A percentile compares a stretch with the other conserved stretches of the same genome.
Evolutionary conservation across 805 yeast species (phyloP).

Genomic region (Suhomyces vadensis): DNA sequence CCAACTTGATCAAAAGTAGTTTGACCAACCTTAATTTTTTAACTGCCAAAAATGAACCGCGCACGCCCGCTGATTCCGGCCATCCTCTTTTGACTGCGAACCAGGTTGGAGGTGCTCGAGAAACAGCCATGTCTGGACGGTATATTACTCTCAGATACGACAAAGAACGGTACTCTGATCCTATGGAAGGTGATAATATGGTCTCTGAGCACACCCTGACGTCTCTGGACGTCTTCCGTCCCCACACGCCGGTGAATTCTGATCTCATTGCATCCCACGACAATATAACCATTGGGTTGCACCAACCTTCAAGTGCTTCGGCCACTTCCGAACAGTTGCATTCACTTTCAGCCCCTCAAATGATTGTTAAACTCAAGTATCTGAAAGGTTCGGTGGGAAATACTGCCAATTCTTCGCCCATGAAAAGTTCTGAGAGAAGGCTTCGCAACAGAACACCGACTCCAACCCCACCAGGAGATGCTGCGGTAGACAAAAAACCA

Average conservation of each 20-base stretch:
- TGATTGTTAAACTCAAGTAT: neutral
- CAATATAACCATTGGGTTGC: neutral
- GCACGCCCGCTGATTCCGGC: conserved; percentile 4
- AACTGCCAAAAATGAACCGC: neutral
- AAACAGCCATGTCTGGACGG: neutral
- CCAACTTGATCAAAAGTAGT: neutral
- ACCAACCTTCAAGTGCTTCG: neutral
- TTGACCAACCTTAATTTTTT: too few species aligned
- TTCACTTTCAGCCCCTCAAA: conserved; percentile 1
- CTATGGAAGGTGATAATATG: neutral
- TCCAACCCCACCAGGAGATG: neutral
- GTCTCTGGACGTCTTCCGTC: neutral
- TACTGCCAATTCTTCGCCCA: neutral
- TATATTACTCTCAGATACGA: neutral
- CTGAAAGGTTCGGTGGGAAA: neutral
- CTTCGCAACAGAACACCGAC: neutral
- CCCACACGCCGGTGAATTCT: neutral
- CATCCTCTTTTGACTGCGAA: conserved; percentile 5
- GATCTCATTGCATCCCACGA: neutral
- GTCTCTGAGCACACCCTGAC: too few species aligned
- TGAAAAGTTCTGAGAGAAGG: conserved; percentile 1
- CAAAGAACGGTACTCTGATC: neutral
- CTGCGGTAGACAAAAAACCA: neutral
- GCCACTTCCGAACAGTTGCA: conserved; percentile 7
- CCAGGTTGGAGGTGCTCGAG: neutral